phyloP scores from a whole-genome alignment of 1,284 basidiomycete species.

The Erythrobasidium hasegawianum region DNA sequence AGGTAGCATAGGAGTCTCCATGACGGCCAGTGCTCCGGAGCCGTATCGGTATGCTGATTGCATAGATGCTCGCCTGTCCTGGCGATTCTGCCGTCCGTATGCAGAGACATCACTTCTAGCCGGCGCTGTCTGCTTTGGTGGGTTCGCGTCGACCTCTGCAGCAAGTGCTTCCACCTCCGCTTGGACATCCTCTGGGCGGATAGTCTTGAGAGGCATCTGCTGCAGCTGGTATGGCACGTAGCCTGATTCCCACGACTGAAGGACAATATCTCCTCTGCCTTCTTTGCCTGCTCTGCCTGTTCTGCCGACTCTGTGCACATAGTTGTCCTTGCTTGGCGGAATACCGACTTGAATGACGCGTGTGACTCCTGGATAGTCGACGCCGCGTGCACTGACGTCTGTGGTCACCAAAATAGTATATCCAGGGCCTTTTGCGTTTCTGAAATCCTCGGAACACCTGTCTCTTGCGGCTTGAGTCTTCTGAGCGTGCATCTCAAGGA shows the following conservation, averaged over 20 bases:
- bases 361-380: conserved; percentile 67
- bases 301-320: conserved; percentile 86
- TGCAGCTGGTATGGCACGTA: conserved; percentile 66
- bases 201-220: conserved; percentile 66
- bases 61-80: conserved; percentile 6
- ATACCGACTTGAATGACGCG: conserved; percentile 90
- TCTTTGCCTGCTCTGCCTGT: conserved; percentile 71
- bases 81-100: background rate
- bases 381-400: conserved; percentile 52
- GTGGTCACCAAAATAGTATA: conserved; percentile 49
- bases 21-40: background rate
- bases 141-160: conserved; percentile 54
- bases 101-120: conserved; percentile 4
- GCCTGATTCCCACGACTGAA: conserved; percentile 75
- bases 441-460: conserved; percentile 65
- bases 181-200: conserved; percentile 57
- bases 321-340: conserved; percentile 68
- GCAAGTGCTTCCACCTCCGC: conserved; percentile 58
- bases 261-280: conserved; percentile 82
- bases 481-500: conserved; percentile 86
- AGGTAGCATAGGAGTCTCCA: conserved; percentile 38
- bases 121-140: conserved; percentile 10
- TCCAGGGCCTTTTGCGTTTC: conserved; percentile 57
- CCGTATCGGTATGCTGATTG: background rate
- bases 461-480: conserved; percentile 64